Evolutionary conservation across 352 stramenopile species (phyloP).

Genomic region (Phytophthora pseudosyringae): DNA sequence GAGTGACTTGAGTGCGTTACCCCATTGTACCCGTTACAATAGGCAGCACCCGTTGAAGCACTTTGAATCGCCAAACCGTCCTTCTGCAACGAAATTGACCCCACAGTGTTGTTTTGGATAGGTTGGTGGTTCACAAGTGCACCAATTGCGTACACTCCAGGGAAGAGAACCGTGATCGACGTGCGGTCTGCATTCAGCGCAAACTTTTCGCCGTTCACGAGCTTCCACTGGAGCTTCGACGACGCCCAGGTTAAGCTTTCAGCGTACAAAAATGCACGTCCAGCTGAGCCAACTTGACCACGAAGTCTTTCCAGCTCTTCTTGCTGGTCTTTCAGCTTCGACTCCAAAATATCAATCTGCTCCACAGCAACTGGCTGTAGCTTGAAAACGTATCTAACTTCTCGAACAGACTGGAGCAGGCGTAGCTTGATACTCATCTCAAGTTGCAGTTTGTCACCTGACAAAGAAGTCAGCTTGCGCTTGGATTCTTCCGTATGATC

Average conservation of each 20-base stretch:
- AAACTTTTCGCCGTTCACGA: not conserved
- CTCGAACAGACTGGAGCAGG: slow-evolving; percentile 14
- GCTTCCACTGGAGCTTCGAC: slow-evolving; percentile 4
- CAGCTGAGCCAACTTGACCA: not conserved
- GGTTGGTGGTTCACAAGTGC: slow-evolving; percentile 23
- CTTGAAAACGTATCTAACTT: slow-evolving; percentile 18
- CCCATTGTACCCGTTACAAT: not conserved
- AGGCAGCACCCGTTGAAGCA: not conserved
- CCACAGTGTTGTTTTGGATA: not conserved
- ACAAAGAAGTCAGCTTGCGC: not conserved
- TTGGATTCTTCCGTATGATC: slow-evolving; percentile 11
- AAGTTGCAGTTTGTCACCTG: slow-evolving; percentile 2
- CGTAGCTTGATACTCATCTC: slow-evolving; percentile 23
- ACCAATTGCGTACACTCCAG: slow-evolving; percentile 13
- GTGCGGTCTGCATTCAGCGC: slow-evolving; percentile 2
- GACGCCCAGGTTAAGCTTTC: slow-evolving; percentile 3
- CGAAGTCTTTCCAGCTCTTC: slow-evolving; percentile 25
- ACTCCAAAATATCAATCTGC: slow-evolving; percentile 23
- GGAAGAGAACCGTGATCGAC: not conserved
- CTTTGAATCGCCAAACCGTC: slow-evolving; percentile 5
- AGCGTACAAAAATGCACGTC: slow-evolving; percentile 4
- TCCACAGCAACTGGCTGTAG: slow-evolving; percentile 23
- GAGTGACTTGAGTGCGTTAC: not conserved
- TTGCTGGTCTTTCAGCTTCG: slow-evolving; percentile 32
- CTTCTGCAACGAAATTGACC: not conserved